Evolutionary conservation across 2,329 filamentous ascomycete genomes (phyloP), one percentile per base, ranked within the genome.

Genomic region (Colletotrichum simmondsii): DNA sequence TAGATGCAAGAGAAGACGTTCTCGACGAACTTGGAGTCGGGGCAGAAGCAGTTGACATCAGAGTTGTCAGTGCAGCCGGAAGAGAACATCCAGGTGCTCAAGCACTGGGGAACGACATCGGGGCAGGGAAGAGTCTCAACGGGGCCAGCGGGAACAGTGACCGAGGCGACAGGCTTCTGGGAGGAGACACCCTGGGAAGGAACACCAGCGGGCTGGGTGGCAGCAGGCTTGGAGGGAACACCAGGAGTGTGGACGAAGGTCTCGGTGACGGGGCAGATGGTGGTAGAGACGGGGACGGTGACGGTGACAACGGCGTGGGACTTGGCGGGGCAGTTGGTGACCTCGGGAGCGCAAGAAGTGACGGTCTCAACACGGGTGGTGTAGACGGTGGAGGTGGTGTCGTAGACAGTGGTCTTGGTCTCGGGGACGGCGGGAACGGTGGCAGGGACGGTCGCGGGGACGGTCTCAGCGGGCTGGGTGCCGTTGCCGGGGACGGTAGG

Each of bases 31-130:
- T 90, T 85, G 73, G 88, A 82, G 80, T 93, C 89, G 77, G 94
- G 93, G 91, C 96, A 98, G 92, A 94, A 98, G 91, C 96, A 98
- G 76, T 85, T 84, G 72, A 88, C 85, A 80, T 98, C 94, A 56
- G 93, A 92, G 91, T 98, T 98, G 85, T 94, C 92, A 78, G 88
- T 88, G 90, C 96, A 98, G 80, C 89, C 86, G 64, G 79, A 73
- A 74, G 88, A 84, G 81, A 90, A 89, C 79, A 97, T 85, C 94
- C 95, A 98, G 79, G 95, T 97, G 90, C 96, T 97, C 85, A 98
- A 86, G 87, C 96, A 98, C 80, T 91, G 91, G 75, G 96, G 95
- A 62, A 98, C 92, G 60, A 95, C 89, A 30, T 87, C 84, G 71
- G 95, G 95, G 84, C 91, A 90, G 71, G 87, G 85, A 54, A 88